Base-by-base conservation (phyloP, 2,329 filamentous ascomycete species). In the Fusarium udum region DNA sequence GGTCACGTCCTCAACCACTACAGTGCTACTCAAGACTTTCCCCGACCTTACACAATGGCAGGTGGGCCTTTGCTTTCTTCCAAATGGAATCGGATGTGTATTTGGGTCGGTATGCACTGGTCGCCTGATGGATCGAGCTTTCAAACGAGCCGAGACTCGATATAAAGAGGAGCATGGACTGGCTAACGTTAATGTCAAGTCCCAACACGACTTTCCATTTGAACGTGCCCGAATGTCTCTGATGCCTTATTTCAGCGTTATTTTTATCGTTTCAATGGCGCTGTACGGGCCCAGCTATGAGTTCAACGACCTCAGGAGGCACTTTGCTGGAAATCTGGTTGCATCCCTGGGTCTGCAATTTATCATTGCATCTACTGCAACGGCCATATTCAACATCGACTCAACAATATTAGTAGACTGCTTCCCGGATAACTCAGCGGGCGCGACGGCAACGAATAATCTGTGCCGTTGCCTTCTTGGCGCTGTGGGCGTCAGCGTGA, bases 1-100 rank as follows among this genome's bases (percentile, higher is more conserved):
- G 85, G 82, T 87, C 14, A 71, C 68, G 9, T 65, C 68, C 9
- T 71, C 68, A 14, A 71, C 68, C 15, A 69, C 68, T 5, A 65
- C 65, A 22, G 56, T 63, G 20, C 15, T 64, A 26, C 13, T 81
- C 6, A 83, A 3, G 83, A 79, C 20, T 85, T 71, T 57, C 7
- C 65, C 68, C 1, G 37, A 53, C 16, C 65, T 71, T 14, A 69
- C 53, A 24, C 42, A 69, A 40, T 71, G 68, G 68, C 65, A 69
- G 34, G 24, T 69, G 3, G 68, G 68, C n/a, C 65, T 71, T 3
- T 71, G 60, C 12, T 71, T 71, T n/a, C 53, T 69, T 4, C 65
- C 68, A 22, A 71, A 71, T 16, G 68, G 68, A 53, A 20, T 28
- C 22, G 18, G 69, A 42, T 32, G 58, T 20, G 46, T 61, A 2